Percentiles rank a stretch among this genome's conserved stretches.
Evolutionary conservation across 139 green algal genomes (phyloP).

Genomic region (Coelastrella sp.): DNA sequence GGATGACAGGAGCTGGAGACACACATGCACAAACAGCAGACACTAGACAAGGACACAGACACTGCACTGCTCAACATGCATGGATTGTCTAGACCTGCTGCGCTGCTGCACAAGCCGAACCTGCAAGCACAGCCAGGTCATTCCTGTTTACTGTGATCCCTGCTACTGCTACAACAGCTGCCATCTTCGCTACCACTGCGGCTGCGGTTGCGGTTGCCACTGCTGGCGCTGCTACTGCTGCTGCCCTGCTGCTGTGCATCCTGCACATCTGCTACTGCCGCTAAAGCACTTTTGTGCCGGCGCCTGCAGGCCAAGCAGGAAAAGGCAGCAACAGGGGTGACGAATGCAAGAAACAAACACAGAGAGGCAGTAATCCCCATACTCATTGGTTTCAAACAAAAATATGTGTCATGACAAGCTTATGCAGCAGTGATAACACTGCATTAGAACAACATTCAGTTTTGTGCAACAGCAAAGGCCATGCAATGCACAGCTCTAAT

Average conservation of each 20-base stretch:
- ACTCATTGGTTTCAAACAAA: background rate
- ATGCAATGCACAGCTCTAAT: too few relatives aligned
- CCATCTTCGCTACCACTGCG: background rate
- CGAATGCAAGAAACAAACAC: background rate
- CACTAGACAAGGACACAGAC: too few relatives aligned
- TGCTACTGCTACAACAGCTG: constrained; percentile 3
- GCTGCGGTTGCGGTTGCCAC: background rate
- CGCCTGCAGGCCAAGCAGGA: background rate
- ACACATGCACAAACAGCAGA: too few relatives aligned
- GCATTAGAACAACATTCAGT: too few relatives aligned
- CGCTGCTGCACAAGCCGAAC: too few relatives aligned
- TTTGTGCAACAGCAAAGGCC: too few relatives aligned
- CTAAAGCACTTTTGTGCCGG: background rate
- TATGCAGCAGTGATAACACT: too few relatives aligned
- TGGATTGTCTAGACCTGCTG: too few relatives aligned
- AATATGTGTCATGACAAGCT: too few relatives aligned
- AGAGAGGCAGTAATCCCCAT: background rate
- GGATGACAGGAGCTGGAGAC: too few relatives aligned
- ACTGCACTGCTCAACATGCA: too few relatives aligned
- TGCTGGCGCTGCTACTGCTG: background rate
- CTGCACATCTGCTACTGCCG: background rate
- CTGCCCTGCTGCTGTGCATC: background rate
- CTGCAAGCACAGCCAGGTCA: too few relatives aligned
- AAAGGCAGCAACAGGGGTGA: background rate
- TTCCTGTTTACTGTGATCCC: background rate